Base-by-base conservation (phyloP, 495 filamentous ascomycete species). In the Aspergillus nidulans region DNA sequence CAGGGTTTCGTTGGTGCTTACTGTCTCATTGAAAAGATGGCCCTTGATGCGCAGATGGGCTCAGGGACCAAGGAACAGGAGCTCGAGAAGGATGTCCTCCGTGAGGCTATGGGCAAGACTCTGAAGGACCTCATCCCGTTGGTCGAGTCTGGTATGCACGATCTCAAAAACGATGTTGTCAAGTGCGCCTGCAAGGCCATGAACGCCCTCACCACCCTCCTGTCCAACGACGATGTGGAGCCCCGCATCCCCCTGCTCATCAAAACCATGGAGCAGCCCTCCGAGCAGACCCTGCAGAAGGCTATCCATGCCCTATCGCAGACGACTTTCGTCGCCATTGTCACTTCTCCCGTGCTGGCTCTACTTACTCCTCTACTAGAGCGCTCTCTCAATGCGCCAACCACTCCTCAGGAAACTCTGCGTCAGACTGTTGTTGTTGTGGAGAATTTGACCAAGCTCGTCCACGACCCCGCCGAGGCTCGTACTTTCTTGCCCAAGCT, bases 341-440 rank as follows among this genome's bases (percentile, higher is more conserved):
- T 99, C 57, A 97, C 91, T 12, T 97, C 94, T n/a, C 94, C 94
- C 18, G 94, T 97, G 4, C 84, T 99, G 23, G 94, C 94, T n/a
- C 84, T 99, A 8, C 83, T 99, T 26, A 99, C 94, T 4, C 94
- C 94, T 30, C 87, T 97, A 55, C 84, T 99, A 20, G 95, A 97
- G 69, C 84, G 94, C 53, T 88, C 91, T 10, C 82, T 97, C 44
- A 96, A 95, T 71, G 89, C 87, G 38, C 94, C 92, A 5, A 78
- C 81, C 12, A 99, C 94, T 8, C 82, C 88, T 13, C 94, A 98
- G 71, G 94, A 98, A 74, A 94, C 97, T 3, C 77, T 97, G 28
- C 86, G 94, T 30, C 95, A 97, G 68, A 95, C 92, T 4, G 91
- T 95, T 19, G 89, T 97, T 16, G 95, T 99, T n/a, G 90, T 95